Percentiles rank a stretch among this genome's conserved stretches.
These are phyloP conservation scores for Platanthera zijinensis DNA, from an alignment of 106 monocot genomes.

Conservation along the genomic window DNA sequence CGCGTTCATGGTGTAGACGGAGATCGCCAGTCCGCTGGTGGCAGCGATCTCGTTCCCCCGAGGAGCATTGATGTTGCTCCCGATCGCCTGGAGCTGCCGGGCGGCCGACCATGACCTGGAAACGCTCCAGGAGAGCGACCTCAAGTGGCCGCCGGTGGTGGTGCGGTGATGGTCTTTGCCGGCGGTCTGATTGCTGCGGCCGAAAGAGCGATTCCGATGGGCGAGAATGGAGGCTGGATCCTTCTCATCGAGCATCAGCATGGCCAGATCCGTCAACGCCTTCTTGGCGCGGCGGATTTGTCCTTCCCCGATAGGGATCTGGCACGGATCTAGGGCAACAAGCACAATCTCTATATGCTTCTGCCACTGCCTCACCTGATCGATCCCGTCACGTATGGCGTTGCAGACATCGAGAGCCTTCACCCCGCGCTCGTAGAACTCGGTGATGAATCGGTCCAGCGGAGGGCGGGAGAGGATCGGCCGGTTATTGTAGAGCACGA, in stretches of 20 bases:
- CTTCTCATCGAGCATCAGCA: constrained; percentile 53
- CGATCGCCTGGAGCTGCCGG: constrained; percentile 47
- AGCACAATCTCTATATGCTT: constrained; percentile 41
- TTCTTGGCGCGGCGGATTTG: constrained; percentile 73
- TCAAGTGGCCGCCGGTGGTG: constrained; percentile 15
- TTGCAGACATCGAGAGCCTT: constrained; percentile 69
- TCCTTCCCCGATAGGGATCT: constrained; percentile 37
- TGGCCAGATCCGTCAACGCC: constrained; percentile 54
- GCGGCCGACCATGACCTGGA: constrained; percentile 42
- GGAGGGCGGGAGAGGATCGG: constrained; percentile 19
- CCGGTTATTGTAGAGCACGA: constrained; percentile 20
- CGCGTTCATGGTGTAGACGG: constrained; percentile 38
- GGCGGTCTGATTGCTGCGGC: constrained; percentile 12
- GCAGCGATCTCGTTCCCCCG: constrained; percentile 23
- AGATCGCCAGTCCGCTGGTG: constrained; percentile 26
- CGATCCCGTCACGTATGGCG: constrained; percentile 42
- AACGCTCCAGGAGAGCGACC: constrained; percentile 45
- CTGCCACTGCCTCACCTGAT: constrained; percentile 50
- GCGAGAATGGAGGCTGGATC: constrained; percentile 22
- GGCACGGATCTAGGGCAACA: constrained; percentile 8
- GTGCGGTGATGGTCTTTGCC: constrained; percentile 6
- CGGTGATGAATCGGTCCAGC: constrained; percentile 34
- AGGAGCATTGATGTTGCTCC: constrained; percentile 31
- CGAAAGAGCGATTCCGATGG: constrained; percentile 72
- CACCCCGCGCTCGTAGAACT: constrained; percentile 59